Evolutionary conservation across 805 yeast genomes (phyloP).

Genomic region (Suhomyces faveliae): DNA sequence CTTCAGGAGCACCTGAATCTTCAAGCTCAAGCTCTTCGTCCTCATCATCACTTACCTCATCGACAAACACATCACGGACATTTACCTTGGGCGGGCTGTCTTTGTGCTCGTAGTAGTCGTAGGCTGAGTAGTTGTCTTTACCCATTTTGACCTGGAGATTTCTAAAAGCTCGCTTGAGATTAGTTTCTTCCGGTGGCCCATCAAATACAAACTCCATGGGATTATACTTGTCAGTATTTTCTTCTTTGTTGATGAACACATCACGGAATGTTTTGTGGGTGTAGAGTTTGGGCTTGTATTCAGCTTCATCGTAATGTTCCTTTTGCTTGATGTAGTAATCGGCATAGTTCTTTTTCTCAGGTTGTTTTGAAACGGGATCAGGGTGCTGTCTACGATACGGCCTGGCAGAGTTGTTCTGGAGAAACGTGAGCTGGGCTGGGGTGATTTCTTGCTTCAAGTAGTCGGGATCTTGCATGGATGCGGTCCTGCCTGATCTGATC

Average conservation of each 20-base stretch:
- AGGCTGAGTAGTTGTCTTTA: conserved; percentile 30
- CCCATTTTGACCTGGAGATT: conserved; percentile 29
- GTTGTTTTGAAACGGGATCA: neutral
- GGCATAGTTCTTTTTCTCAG: conserved; percentile 11
- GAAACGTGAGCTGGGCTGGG: conserved; percentile 36
- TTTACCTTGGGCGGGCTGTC: conserved; percentile 15
- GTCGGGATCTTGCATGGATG: conserved; percentile 18
- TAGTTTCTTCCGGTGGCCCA: conserved; percentile 16
- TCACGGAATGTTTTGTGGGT: conserved; percentile 41
- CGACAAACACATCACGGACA: conserved; percentile 20
- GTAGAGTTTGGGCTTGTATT: conserved; percentile 34
- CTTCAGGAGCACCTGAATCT: conserved; percentile 1
- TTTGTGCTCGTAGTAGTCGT: conserved; percentile 32
- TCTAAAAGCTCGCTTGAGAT: conserved; percentile 25
- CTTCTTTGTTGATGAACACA: conserved; percentile 34
- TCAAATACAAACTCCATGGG: conserved; percentile 43
- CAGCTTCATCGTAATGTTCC: conserved; percentile 32
- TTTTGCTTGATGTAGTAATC: conserved; percentile 41
- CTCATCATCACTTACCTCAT: conserved; percentile 16
- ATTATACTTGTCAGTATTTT: conserved; percentile 29
- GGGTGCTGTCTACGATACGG: conserved; percentile 1
- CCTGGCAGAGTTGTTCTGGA: conserved; percentile 14
- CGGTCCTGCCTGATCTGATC: neutral
- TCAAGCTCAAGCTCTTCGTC: conserved; percentile 6
- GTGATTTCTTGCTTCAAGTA: conserved; percentile 34